A percentile compares a stretch with the other conserved stretches of the same genome.
These are phyloP conservation scores for Bryoglossum gracile DNA, from an alignment of 495 filamentous ascomycete genomes.

Conservation along the genomic window DNA sequence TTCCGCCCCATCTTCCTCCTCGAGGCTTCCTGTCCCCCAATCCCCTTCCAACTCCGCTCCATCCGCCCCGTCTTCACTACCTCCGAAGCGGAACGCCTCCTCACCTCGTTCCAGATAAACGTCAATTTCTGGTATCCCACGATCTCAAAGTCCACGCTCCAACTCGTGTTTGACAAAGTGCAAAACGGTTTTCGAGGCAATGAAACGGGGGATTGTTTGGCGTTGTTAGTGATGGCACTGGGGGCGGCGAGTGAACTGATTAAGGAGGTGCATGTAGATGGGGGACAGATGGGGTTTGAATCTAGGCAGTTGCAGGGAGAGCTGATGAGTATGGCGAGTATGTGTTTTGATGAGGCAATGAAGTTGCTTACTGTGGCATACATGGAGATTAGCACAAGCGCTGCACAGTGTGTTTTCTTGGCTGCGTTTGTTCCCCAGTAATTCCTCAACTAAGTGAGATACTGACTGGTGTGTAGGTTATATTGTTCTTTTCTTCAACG, in stretches of 20 bases:
- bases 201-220: slow-evolving; percentile 23
- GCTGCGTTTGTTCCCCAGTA: slow-evolving; percentile 21
- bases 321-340: slow-evolving; percentile 24
- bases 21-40: slow-evolving; percentile 22
- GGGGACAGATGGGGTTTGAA: slow-evolving; percentile 1
- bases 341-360: slow-evolving; percentile 29
- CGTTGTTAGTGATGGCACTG: slow-evolving; percentile 29
- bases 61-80: slow-evolving; percentile 30
- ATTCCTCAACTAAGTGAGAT: neutral
- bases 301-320: slow-evolving; percentile 11
- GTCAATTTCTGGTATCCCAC: slow-evolving; percentile 36
- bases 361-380: slow-evolving; percentile 29
- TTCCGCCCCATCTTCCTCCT: slow-evolving; percentile 31
- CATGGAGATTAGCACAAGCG: slow-evolving; percentile 27
- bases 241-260: slow-evolving; percentile 28
- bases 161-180: slow-evolving; percentile 14
- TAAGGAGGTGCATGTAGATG: slow-evolving; percentile 8
- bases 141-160: slow-evolving; percentile 22
- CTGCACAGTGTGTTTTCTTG: slow-evolving; percentile 33
- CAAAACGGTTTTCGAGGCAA: slow-evolving; percentile 19
- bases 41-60: slow-evolving; percentile 12
- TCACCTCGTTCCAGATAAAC: slow-evolving; percentile 27
- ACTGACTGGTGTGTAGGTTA: slow-evolving; percentile 17
- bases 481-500: slow-evolving; percentile 32
- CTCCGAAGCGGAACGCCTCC: slow-evolving; percentile 32